Evolutionary conservation across 2,329 filamentous ascomycete genomes (phyloP).

Genomic region (Cladophialophora exuberans): DNA sequence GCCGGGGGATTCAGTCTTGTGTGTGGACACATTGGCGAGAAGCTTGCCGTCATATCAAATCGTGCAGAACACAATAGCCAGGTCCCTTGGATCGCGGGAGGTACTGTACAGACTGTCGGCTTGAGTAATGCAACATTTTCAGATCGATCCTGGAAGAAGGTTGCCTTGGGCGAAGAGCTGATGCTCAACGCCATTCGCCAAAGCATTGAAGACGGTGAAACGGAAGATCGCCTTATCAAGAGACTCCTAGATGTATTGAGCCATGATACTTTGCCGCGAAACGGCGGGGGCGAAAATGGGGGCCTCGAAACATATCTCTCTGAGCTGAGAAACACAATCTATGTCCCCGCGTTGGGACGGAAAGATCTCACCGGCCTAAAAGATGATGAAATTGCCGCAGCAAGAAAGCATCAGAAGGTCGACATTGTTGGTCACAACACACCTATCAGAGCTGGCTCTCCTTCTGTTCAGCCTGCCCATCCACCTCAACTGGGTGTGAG

Average conservation of each 20-base stretch:
- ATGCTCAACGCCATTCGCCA: conserved; percentile 54
- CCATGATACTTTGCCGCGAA: conserved; percentile 58
- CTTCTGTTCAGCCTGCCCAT: conserved; percentile 7
- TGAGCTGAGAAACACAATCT: conserved; percentile 63
- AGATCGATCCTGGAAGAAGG: conserved; percentile 65
- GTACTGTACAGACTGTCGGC: conserved; percentile 56
- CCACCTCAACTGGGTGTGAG: conserved; percentile 42
- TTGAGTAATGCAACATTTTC: conserved; percentile 65
- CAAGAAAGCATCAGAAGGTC: conserved; percentile 35
- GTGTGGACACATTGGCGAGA: conserved; percentile 59
- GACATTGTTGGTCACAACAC: conserved; percentile 32
- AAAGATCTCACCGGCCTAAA: conserved; percentile 42
- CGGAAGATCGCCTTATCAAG: conserved; percentile 55
- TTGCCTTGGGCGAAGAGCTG: conserved; percentile 59
- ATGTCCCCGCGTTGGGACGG: conserved; percentile 60
- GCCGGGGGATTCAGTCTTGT: conserved; percentile 67
- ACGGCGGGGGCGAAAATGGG: conserved; percentile 39
- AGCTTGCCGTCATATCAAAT: conserved; percentile 65
- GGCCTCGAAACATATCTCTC: conserved; percentile 60
- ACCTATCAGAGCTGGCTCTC: conserved; percentile 33
- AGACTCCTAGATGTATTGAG: conserved; percentile 57
- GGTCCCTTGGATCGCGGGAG: conserved; percentile 55
- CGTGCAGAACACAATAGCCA: conserved; percentile 57
- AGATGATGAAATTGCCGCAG: conserved; percentile 44
- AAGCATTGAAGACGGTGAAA: conserved; percentile 47